phyloP scores from a whole-genome alignment of 805 yeast species.

The Wickerhamiella siamensis region DNA sequence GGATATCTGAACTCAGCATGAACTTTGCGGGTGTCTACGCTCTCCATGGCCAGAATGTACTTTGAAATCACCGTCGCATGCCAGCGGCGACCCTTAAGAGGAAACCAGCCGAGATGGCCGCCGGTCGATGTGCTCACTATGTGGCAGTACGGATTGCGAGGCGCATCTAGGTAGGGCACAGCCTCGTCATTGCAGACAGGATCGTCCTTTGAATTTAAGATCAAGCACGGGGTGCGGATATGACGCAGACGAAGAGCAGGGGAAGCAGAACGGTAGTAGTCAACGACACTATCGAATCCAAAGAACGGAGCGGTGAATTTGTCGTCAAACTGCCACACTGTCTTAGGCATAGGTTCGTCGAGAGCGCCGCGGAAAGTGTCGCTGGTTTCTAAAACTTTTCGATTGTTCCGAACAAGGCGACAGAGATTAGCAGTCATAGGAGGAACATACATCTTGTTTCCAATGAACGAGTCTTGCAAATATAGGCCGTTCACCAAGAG shows the following conservation, averaged over 20 bases:
- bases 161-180: constrained; percentile 39
- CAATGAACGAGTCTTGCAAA: constrained; percentile 31
- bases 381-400: constrained; percentile 25
- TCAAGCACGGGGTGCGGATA: constrained; percentile 48
- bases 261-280: constrained; percentile 52
- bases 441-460: constrained; percentile 35
- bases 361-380: constrained; percentile 11
- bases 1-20: background rate
- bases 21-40: background rate
- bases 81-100: constrained; percentile 52
- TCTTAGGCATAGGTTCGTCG: constrained; percentile 14
- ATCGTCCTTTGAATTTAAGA: constrained; percentile 57
- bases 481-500: constrained; percentile 34
- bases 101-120: constrained; percentile 75
- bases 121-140: constrained; percentile 52
- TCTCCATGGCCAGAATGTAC: constrained; percentile 26
- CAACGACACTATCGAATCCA: constrained; percentile 48
- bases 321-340: constrained; percentile 47
- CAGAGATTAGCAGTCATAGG: constrained; percentile 36
- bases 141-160: constrained; percentile 43
- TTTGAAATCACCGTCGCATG: constrained; percentile 37
- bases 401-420: constrained; percentile 32
- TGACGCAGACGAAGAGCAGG: constrained; percentile 37
- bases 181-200: constrained; percentile 46
- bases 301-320: constrained; percentile 48